These are phyloP conservation scores for Fagus crenata DNA, from an alignment of 306 rosid genomes.

Conservation along the genomic window DNA sequence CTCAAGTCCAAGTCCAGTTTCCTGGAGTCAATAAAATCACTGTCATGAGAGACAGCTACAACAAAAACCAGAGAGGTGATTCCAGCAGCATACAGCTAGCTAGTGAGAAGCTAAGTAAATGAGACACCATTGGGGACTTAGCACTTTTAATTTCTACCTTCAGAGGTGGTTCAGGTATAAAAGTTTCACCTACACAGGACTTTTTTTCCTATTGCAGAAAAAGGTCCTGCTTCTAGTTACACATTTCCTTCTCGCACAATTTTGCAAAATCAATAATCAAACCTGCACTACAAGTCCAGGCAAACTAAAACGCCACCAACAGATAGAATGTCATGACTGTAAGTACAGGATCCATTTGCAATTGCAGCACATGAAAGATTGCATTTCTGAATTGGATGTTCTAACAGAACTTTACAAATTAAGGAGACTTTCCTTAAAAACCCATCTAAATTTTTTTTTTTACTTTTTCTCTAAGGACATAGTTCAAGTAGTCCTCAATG, in stretches of 20 bases:
- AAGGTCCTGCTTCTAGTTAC: neutral
- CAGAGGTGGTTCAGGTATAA: neutral
- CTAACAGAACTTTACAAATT: neutral
- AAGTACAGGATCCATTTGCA: neutral
- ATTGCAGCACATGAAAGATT: neutral
- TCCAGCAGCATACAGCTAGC: constrained; percentile 14
- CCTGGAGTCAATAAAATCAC: constrained; percentile 52
- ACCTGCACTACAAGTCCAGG: neutral
- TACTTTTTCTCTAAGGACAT: neutral
- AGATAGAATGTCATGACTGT: neutral
- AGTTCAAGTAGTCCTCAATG: neutral
- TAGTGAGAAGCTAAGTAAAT: constrained; percentile 14
- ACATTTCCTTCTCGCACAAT: neutral
- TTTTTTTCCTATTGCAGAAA: neutral
- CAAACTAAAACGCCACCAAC: neutral
- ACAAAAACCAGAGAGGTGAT: constrained; percentile 9
- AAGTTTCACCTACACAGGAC: neutral
- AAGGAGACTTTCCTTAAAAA: neutral
- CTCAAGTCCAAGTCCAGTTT: constrained; percentile 79
- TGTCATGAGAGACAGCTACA: constrained; percentile 20
- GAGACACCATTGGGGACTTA: neutral
- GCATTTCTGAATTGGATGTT: neutral
- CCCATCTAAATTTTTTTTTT: neutral
- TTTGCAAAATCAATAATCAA: neutral
- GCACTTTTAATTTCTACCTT: neutral